Conservation (phyloP, 2,329 filamentous ascomycete genomes). For the Rhinocladiella mackenziei region DNA sequence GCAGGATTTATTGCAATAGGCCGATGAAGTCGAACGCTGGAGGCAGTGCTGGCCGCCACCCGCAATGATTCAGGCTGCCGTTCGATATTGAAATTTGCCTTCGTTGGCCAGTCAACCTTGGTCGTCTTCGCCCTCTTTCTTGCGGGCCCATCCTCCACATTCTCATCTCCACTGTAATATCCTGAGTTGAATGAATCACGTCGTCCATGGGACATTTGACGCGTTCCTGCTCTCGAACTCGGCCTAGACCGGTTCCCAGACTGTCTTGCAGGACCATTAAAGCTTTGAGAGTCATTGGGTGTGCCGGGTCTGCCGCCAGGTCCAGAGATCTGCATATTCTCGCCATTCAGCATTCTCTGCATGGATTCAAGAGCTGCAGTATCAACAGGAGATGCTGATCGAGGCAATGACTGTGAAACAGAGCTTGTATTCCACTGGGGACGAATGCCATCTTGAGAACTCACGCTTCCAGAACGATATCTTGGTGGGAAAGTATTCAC, state of each 20-base stretch:
- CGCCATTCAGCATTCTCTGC: conserved; percentile 44
- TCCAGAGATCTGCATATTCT: conserved; percentile 22
- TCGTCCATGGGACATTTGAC: conserved; percentile 38
- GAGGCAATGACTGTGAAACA: conserved; percentile 30
- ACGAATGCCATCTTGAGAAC: conserved; percentile 25
- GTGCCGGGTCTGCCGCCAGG: conserved; percentile 27
- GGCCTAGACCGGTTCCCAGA: conserved; percentile 21
- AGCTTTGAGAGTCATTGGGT: conserved; percentile 15
- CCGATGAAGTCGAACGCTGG: conserved; percentile 78
- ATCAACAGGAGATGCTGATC: conserved; percentile 36
- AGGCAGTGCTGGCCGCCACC: conserved; percentile 85
- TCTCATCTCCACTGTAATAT: conserved; percentile 71
- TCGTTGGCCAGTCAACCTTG: conserved; percentile 67
- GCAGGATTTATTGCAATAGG: conserved; percentile 55
- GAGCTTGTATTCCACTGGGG: conserved; percentile 20
- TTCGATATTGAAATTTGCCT: conserved; percentile 62
- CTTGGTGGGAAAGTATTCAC: conserved; percentile 49
- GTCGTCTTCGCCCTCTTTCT: conserved; percentile 79
- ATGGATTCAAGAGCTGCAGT: conserved; percentile 44
- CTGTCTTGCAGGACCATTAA: conserved; percentile 16
- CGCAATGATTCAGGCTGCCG: conserved; percentile 73
- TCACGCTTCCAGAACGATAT: conserved; percentile 28
- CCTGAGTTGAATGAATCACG: conserved; percentile 48
- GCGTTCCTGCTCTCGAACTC: conserved; percentile 23
- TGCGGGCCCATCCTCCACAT: conserved; percentile 49